Evolutionary conservation across 2,329 filamentous ascomycete species (phyloP), one percentile per base, ranked within the genome.

Genomic region (Aschersonia sp.): DNA sequence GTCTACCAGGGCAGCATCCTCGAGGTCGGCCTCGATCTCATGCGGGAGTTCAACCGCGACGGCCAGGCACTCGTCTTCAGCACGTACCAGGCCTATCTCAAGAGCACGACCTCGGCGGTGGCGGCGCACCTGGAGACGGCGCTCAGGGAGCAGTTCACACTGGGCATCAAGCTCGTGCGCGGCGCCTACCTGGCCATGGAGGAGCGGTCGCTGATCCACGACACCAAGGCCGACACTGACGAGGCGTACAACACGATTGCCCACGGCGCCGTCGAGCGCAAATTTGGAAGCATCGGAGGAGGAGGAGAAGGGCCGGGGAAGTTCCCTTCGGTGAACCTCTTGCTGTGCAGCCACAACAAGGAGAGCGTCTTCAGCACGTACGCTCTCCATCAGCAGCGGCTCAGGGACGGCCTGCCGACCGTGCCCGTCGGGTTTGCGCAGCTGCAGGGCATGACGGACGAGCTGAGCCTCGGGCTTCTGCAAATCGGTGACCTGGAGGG

Each of bases 41-140:
- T 66, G 59, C 56, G 58, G 42, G 57, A 57, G 49, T 67, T 59
- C 58, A 72, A 72, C 55, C 61, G 58, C 0, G 56, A 66, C 10
- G 57, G 59, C 6, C 49, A 54, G 3, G 66, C 56, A 7, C 55
- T 63, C n/a, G 54, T 68, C 11, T 68, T 64, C 55, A 76, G 69
- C 54, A 76, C 75, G 1, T 78, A 78, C 59, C 76, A 79, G 51
- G 71, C 68, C 45, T 79, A 79, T 55, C 66, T 79, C 14, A 72
- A 73, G 56, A 60, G 61, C 46, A 72, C 69, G 1, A 58, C 67
- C 0, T 56, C 51, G 8, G 66, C 63, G 4, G 54, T 78, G 3
- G 60, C 65, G 0, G 52, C 60, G 30, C 71, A 78, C 50, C 63
- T 79, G 14, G 61, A 59, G 1, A 55, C 53, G 0, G 75, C 76